These are phyloP conservation scores for Nannochloris sp. DNA, from an alignment of 139 green algal species.

Conservation along the genomic window DNA sequence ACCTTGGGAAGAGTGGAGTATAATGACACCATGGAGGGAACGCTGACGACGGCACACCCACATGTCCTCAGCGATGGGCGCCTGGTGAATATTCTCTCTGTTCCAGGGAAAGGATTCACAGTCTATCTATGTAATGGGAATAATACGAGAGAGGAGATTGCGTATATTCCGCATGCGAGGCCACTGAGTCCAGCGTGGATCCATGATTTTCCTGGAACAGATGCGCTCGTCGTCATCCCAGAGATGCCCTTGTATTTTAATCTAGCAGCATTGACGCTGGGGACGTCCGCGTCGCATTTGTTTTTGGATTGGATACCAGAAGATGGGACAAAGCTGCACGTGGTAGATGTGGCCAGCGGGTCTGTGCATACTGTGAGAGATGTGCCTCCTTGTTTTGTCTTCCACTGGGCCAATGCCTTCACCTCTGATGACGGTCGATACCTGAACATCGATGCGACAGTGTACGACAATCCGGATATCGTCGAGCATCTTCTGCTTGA, in stretches of 20 bases:
- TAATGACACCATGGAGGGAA: slow-evolving; percentile 31
- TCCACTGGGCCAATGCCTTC: slow-evolving; percentile 66
- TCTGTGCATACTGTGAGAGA: slow-evolving; percentile 19
- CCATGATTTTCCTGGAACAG: slow-evolving; percentile 60
- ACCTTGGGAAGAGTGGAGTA: slow-evolving; percentile 41
- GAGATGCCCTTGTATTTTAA: slow-evolving; percentile 65
- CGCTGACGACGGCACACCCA: slow-evolving; percentile 64
- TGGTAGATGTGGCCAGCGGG: slow-evolving; percentile 25
- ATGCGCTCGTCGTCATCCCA: slow-evolving; percentile 42
- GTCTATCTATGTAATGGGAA: slow-evolving; percentile 15
- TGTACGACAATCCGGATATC: slow-evolving; percentile 51
- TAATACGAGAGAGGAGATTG: slow-evolving; percentile 24
- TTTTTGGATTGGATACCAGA: slow-evolving; percentile 73
- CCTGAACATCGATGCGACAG: slow-evolving; percentile 48
- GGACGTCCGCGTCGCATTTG: slow-evolving; percentile 23
- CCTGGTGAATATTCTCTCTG: slow-evolving; percentile 57
- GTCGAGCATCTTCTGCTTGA: slow-evolving; percentile 28
- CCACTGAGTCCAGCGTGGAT: slow-evolving; percentile 56
- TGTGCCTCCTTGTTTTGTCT: slow-evolving; percentile 53
- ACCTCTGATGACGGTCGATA: slow-evolving; percentile 24
- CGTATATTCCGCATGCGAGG: slow-evolving; percentile 19
- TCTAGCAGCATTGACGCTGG: slow-evolving; percentile 37
- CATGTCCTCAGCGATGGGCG: slow-evolving; percentile 36
- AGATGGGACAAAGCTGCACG: slow-evolving; percentile 42
- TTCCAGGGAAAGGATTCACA: slow-evolving; percentile 15